A percentile compares a stretch with the other conserved stretches of the same genome.
These are phyloP conservation scores for Xylariales sp. DNA, from an alignment of 2,329 filamentous ascomycete species.

Conservation along the genomic window DNA sequence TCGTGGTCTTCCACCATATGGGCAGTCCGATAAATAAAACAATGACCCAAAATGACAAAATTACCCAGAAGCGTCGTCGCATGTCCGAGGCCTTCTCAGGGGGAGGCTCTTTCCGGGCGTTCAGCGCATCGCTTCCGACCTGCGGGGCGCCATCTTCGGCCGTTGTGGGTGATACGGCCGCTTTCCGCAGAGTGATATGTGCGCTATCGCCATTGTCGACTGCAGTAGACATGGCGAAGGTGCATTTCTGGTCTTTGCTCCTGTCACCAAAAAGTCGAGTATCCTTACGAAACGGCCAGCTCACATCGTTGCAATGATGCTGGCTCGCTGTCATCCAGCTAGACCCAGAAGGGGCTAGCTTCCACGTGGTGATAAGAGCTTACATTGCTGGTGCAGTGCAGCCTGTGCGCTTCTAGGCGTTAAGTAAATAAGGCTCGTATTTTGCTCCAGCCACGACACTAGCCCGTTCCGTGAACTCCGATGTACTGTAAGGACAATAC, in stretches of 20 bases:
- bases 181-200: constrained; percentile 4
- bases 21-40: constrained; percentile 81
- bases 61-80: constrained; percentile 66
- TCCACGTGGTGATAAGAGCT: constrained; percentile 7
- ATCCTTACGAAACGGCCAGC: neutral
- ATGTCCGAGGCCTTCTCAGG: constrained; percentile 70
- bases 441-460: too few relatives aligned
- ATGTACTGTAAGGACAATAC: too few relatives aligned
- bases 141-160: neutral
- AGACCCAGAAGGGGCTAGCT: constrained; percentile 1
- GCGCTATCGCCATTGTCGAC: constrained; percentile 5
- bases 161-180: neutral
- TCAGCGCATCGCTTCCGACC: neutral
- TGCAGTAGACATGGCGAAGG: constrained; percentile 6
- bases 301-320: too few relatives aligned
- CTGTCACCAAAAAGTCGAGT: too few relatives aligned
- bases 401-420: too few relatives aligned
- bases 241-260: too few relatives aligned
- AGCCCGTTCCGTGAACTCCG: too few relatives aligned
- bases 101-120: constrained; percentile 54
- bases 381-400: too few relatives aligned
- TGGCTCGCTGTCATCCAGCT: neutral
- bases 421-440: too few relatives aligned
- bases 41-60: constrained; percentile 87
- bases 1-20: constrained; percentile 94